Evolutionary conservation across 2,329 filamentous ascomycete species (phyloP), one percentile per base, ranked within the genome.

Genomic region (Westerdykella ornata): DNA sequence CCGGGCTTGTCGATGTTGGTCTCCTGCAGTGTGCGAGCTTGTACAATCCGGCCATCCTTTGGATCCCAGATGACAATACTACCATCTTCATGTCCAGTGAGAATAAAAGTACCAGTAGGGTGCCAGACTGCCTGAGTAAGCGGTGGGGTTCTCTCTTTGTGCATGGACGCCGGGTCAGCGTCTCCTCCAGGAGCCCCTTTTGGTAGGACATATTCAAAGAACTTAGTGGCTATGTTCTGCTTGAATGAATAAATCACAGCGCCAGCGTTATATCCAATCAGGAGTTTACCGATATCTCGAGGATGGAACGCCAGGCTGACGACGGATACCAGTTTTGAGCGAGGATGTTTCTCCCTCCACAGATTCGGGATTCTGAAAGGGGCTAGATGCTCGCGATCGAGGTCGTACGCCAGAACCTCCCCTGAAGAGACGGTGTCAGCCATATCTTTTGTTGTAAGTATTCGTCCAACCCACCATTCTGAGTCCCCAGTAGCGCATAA

Each of bases 181-280:
- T 82, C 80, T 45, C 68, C 88, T n/a, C 90, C 90, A 0, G 86
- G 85, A 3, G 90, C 89, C 13, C 89, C 88, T 9, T 78, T 73
- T 0, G 88, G 86, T 3, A 97, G 66, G 43, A 84, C 75, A 64
- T 97, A 97, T 51, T 89, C 77, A 55, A 94, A 88, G 67, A 81
- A 94, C 48, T 85, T 83, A 35, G 81, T 71, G 0, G 87, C 75
- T 44, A 82, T 76, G 58, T 88, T 89, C 63, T 94, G 85, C 69
- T 98, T 97, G 73, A 98, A 94, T 2, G 88, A 94, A 67, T 94
- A 98, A 45, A 92, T 77, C 35, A 87, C 87, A 5, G 86, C 88
- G 12, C 92, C 92, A 51, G 90, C 80, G 0, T 80, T 80, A 63
- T 97, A 98, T n/a, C 84, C 89, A 43, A 98, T 85, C 43, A 98